Evolutionary conservation across 768 basidiomycete species (phyloP), one percentile per base, ranked within the genome.

Genomic region (Omphalotus guepiniiformis): DNA sequence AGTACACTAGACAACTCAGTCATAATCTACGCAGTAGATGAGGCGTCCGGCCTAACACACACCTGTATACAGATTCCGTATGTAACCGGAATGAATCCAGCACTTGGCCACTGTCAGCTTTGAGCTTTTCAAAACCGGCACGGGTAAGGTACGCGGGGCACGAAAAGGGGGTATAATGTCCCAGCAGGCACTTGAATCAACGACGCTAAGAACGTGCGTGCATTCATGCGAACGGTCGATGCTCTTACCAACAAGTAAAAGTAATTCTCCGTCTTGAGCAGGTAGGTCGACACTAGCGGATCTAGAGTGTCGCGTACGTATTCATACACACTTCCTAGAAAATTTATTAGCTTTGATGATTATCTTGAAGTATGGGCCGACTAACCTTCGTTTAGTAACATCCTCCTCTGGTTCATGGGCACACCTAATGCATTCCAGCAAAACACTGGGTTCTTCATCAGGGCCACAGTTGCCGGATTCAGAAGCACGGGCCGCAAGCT

Each of bases 391-490:
- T 75, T 60, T 21, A 83, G 55, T 44, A 85, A 64, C 73, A 82
- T 80, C 48, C 69, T 67, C 51, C 82, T 72, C 64, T 88, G 84
- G 56, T 84, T 83, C 52, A 73, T 64, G 3, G 88, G 86, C 3
- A 90, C 88, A 13, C 87, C 88, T 19, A 89, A 65, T 0, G 86
- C 85, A 55, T 86, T 85, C 88, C 88, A 90, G 52, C 80, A 83
- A 61, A 80, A 84, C 21, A 69, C 56, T 18, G 74, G 75, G 37
- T 68, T 75, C 58, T 73, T 69, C 51, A 83, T 68, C 46, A 85
- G 63, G 7, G 73, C 71, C 39, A 80, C 71, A 41, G 87, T 78
- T 19, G 80, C 48, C 18, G 72, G 69, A 58, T 80, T 78, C 30
- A 88, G 59, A 9, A 88, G 62, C 36, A 86, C 77, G 1, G 82